Conservation (phyloP, 192 early-diverging fungal genomes). For the Allomyces macrogynus region DNA sequence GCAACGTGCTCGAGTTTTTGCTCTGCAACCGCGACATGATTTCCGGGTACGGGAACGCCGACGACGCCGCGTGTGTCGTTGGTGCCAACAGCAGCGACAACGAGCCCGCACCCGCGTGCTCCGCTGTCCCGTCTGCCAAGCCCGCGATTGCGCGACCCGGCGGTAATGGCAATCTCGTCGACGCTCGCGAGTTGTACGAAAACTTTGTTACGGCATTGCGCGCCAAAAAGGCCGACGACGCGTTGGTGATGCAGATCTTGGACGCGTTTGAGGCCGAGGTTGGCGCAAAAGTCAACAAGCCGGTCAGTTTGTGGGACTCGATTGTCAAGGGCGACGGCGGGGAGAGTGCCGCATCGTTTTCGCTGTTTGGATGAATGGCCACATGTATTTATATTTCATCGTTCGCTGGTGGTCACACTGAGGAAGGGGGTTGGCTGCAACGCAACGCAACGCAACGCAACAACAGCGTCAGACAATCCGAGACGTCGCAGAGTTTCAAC, state of each 20-base stretch:
- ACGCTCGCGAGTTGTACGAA: neutral
- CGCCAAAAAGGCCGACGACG: neutral
- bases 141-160: neutral
- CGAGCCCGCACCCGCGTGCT: too few relatives aligned
- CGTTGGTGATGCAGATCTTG: neutral
- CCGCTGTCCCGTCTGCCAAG: neutral
- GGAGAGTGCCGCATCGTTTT: too few relatives aligned
- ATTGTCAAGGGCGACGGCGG: too few relatives aligned
- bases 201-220: neutral
- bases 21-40: conserved; percentile 27
- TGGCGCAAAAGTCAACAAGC: neutral
- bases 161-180: neutral
- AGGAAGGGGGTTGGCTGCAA: too few relatives aligned
- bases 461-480: too few relatives aligned
- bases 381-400: too few relatives aligned
- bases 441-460: too few relatives aligned
- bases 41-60: conserved; percentile 11
- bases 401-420: too few relatives aligned
- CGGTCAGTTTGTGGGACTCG: too few relatives aligned
- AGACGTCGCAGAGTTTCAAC: too few relatives aligned
- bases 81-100: neutral
- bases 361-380: too few relatives aligned
- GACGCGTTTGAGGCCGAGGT: neutral
- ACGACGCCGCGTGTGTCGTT: neutral
- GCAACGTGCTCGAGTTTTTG: conserved; percentile 22